Base-by-base conservation (phyloP, 2,329 filamentous ascomycete genomes). In the Davidsoniella virescens region DNA sequence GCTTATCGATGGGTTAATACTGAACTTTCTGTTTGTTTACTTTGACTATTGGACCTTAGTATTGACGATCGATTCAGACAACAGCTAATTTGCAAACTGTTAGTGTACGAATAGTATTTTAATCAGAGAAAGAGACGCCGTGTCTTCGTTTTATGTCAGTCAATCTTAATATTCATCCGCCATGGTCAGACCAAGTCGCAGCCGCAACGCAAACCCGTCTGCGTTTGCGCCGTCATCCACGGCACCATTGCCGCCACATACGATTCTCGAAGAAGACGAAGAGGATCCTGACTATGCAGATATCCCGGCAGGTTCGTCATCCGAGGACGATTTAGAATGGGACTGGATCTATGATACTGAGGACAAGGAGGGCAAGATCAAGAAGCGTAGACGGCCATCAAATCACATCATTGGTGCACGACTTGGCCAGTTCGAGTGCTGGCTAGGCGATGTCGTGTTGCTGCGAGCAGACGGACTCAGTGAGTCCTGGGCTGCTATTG, bases 401-500 rank as follows among this genome's bases (percentile, higher is more conserved):
- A 59, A 65, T 44, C 71, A 67, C 51, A 93, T 95, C 42, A 63
- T 92, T 39, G 92, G 86, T 3, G 92, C 90, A 17, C 78, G 77
- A 23, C 87, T 87, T 73, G 88, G 87, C 20, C 70, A 64, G 10
- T 94, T 95, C 56, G 75, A 82, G 60, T 94, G 87, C 65, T 73
- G 68, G 49, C 63, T 94, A 37, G 92, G 92, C 42, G 87, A 98
- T 60, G 76, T 78, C 17, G 82, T 96, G 36, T 70, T 96, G 39
- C 71, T 98, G 50, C 93, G 94, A 63, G 86, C 88, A 1, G 86
- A 93, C 38, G 87, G 85, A 3, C 76, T 78, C 39, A 86, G 86
- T 56, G 87, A 93, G 59, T 84, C 87, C 9, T 98, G 92, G 88
- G 84, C 93, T 2, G 92, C 86, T 33, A 79, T 98, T 54, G 82